Percentiles rank a stretch among this genome's conserved stretches.
These are phyloP conservation scores for Ophiocordyceps unilateralis DNA, from an alignment of 2,329 filamentous ascomycete species.

Conservation along the genomic window DNA sequence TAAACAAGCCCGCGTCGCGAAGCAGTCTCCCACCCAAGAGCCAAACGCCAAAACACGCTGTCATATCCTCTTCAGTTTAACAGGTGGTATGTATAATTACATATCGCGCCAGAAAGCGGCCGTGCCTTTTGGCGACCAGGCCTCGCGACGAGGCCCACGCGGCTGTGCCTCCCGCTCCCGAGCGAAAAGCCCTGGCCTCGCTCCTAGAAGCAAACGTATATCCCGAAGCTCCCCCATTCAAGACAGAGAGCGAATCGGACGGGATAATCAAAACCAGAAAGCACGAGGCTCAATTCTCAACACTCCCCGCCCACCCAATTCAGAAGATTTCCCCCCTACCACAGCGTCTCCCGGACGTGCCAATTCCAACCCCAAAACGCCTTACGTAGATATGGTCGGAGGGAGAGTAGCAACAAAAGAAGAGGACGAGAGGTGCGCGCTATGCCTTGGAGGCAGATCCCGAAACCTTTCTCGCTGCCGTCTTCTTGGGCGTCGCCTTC, in stretches of 20 bases:
- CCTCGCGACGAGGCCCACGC: not conserved
- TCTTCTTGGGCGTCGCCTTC: conserved; percentile 28
- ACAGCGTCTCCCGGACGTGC: conserved; percentile 4
- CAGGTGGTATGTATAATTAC: not conserved
- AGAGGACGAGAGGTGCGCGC: conserved; percentile 1
- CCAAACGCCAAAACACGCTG: not conserved
- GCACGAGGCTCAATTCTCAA: conserved; percentile 1
- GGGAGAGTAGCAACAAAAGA: conserved; percentile 11
- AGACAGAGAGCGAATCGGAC: not conserved
- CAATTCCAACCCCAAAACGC: conserved; percentile 15
- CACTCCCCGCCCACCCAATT: conserved; percentile 6
- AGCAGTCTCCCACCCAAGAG: too few relatives aligned
- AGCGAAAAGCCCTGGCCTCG: not conserved
- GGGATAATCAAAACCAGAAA: conserved; percentile 2
- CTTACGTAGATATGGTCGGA: conserved; percentile 21
- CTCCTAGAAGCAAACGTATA: not conserved
- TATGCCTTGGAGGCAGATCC: conserved; percentile 18
- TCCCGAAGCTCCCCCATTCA: not conserved
- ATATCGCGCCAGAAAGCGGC: not conserved
- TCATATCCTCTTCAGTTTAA: not conserved
- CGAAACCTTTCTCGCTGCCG: conserved; percentile 9
- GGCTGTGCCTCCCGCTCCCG: not conserved
- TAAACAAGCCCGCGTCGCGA: not conserved
- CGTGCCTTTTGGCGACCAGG: not conserved
- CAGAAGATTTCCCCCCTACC: conserved; percentile 3